A percentile compares a stretch with the other conserved stretches of the same genome.
These are phyloP conservation scores for Funneliformis mosseae DNA, from an alignment of 192 early-diverging fungal genomes.

Conservation along the genomic window DNA sequence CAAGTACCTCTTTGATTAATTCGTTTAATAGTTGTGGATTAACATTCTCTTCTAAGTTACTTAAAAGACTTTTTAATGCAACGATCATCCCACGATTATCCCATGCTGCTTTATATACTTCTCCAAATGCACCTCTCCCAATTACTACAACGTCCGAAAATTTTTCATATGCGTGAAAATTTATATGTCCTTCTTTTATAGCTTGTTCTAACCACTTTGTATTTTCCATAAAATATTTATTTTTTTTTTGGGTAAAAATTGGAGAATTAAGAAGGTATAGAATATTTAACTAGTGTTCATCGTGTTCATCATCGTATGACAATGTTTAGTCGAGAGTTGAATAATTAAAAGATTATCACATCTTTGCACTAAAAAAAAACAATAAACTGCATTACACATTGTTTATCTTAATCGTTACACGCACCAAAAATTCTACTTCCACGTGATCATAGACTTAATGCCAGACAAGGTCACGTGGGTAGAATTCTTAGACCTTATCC, in stretches of 20 bases:
- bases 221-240: not conserved
- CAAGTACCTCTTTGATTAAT: not conserved
- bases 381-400: too few relatives aligned
- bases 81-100: slow-evolving; percentile 3
- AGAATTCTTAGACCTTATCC: too few relatives aligned
- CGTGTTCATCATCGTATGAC: too few relatives aligned
- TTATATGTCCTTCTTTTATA: not conserved
- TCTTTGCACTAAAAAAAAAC: too few relatives aligned
- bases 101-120: not conserved
- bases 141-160: slow-evolving; percentile 2
- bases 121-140: not conserved
- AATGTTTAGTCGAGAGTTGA: too few relatives aligned
- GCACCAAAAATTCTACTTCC: too few relatives aligned
- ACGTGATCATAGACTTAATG: too few relatives aligned
- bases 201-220: not conserved
- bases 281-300: too few relatives aligned
- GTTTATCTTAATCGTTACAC: too few relatives aligned
- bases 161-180: slow-evolving; percentile 11
- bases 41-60: not conserved
- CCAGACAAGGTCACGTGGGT: too few relatives aligned
- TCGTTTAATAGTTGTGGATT: not conserved
- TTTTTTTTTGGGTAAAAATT: not conserved
- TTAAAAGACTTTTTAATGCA: not conserved
- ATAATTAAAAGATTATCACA: too few relatives aligned
- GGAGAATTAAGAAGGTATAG: too few relatives aligned